Evolutionary conservation across 495 filamentous ascomycete species (phyloP).

Genomic region (Aspergillus panamensis): DNA sequence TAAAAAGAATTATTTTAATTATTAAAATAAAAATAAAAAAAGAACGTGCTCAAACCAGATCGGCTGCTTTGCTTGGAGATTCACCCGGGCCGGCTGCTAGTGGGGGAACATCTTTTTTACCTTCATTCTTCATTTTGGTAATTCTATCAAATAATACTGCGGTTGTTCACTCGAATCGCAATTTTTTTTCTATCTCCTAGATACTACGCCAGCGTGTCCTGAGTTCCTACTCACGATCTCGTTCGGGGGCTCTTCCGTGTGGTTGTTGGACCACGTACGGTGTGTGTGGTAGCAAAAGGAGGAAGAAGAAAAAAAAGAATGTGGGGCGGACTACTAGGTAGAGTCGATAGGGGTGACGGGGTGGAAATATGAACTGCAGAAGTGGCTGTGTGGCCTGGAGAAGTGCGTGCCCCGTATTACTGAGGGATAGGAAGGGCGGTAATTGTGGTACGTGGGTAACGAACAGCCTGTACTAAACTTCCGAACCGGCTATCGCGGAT

Average conservation of each 20-base stretch:
- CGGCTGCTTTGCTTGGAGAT: constrained; percentile 26
- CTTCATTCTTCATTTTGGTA: constrained; percentile 10
- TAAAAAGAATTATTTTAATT: constrained; percentile 7
- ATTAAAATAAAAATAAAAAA: constrained; percentile 22
- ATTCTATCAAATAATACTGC: neutral
- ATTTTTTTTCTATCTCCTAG: neutral
- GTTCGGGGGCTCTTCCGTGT: constrained; percentile 16
- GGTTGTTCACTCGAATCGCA: neutral
- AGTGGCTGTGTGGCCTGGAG: constrained; percentile 25
- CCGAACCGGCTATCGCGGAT: constrained; percentile 29
- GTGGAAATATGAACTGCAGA: constrained; percentile 26
- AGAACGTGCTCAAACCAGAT: constrained; percentile 27
- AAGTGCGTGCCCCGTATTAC: constrained; percentile 26
- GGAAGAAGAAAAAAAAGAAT: constrained; percentile 15
- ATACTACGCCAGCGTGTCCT: neutral
- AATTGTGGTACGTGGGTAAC: constrained; percentile 11
- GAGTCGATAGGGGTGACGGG: constrained; percentile 23
- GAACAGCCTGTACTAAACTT: constrained; percentile 12
- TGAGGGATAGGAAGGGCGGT: constrained; percentile 5
- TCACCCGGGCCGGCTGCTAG: constrained; percentile 18
- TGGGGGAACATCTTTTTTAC: constrained; percentile 17
- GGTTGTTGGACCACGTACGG: constrained; percentile 17
- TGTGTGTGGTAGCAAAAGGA: constrained; percentile 15
- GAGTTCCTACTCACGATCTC: neutral
- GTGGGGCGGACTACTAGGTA: constrained; percentile 20